A percentile compares a stretch with the other conserved stretches of the same genome.
Conservation (phyloP, 1,139 yeast genomes). For the Taphrina pruni region DNA sequence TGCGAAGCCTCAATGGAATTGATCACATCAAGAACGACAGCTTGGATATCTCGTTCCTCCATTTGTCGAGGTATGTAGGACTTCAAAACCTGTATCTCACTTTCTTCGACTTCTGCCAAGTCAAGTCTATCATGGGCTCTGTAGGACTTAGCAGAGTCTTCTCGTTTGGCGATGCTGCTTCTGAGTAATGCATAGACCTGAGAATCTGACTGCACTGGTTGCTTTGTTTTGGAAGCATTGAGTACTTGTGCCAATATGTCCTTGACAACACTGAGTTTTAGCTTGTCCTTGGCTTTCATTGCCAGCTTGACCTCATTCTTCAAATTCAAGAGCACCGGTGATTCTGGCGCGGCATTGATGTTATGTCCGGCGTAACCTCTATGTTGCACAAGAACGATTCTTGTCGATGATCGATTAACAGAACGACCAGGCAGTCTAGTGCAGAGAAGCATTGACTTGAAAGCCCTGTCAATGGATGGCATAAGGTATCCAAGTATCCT, state of each 20-base stretch:
- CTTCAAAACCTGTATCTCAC: constrained; percentile 24
- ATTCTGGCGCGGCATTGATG: constrained; percentile 23
- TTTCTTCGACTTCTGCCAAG: constrained; percentile 40
- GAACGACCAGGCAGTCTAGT: background rate
- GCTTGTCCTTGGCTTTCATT: constrained; percentile 37
- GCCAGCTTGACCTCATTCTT: constrained; percentile 36
- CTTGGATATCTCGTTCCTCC: constrained; percentile 33
- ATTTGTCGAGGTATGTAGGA: constrained; percentile 34
- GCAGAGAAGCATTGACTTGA: background rate
- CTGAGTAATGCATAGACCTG: constrained; percentile 32
- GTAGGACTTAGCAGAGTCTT: constrained; percentile 36
- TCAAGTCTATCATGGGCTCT: constrained; percentile 38
- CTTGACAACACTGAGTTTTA: constrained; percentile 30
- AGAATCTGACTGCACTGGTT: constrained; percentile 31
- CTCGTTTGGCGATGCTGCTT: constrained; percentile 35
- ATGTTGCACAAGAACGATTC: background rate
- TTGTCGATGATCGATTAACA: background rate
- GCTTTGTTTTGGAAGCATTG: constrained; percentile 38
- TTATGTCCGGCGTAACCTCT: constrained; percentile 18
- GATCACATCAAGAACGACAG: constrained; percentile 25
- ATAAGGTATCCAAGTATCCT: too few relatives aligned
- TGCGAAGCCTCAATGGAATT: constrained; percentile 30
- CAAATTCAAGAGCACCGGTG: constrained; percentile 27
- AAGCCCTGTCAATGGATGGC: too few relatives aligned
- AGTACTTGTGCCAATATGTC: constrained; percentile 38